Base-by-base conservation (phyloP, 495 filamentous ascomycete genomes). In the Xylaria intraflava region DNA sequence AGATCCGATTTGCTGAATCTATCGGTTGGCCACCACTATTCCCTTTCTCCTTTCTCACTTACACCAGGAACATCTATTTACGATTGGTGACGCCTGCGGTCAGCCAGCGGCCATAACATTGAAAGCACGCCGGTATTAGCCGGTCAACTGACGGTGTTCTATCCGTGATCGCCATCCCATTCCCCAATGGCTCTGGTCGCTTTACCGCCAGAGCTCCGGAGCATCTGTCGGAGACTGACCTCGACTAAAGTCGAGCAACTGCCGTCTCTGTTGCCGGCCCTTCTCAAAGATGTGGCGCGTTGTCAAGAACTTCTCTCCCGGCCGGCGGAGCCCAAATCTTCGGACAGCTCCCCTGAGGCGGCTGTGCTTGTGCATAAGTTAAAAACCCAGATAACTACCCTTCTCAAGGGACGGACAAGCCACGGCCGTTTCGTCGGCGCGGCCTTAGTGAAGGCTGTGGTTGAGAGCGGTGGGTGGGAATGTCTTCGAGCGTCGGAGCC, bases 381-480 rank as follows among this genome's bases (percentile, higher is more conserved):
- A 49, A 87, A 84, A 63, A 90, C 86, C 19, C 83, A 88, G 47
- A 72, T 96, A 55, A 83, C 83, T 12, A 80, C 84, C 6, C 71
- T 95, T 43, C 66, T 95, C 45, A 83, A 85, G 58, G 88, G 89
- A 51, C 84, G 82, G 56, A 86, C 64, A 31, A 55, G 77, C 5
- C 79, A 90, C 55, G 86, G 83, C 31, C 83, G 89, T 61, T 94
- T 88, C 76, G 77, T 84, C 9, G 89, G 82, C 0, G 81, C 87
- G 29, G 81, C 86, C 22, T 67, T 96, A 46, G 77, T 89, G 59
- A 95, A 95, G 69, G 78, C 84, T n/a, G 74, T 82, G 12, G 72
- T 94, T 47, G 90, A 95, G 62, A 78, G 82, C 36, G 89, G 90
- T 22, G 87, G 87, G 51, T 87, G 84, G 82, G 86, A 90, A 54